Base-by-base conservation (phyloP, 176 grass and related monocot genomes). In the Carex kokanica region DNA sequence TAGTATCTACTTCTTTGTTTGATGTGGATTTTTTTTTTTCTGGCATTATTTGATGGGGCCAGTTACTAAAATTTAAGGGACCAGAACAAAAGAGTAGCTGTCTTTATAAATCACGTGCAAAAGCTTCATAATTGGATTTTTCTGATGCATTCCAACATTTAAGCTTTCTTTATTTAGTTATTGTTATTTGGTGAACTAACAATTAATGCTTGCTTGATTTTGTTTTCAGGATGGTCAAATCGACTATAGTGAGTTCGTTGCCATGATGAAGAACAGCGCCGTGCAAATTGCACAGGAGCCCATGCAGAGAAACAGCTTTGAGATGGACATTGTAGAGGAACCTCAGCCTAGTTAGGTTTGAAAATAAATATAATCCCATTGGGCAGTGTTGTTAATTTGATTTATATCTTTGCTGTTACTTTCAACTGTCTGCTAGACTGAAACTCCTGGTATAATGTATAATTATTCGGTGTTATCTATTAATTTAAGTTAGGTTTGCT, bases 151-250 rank as follows among this genome's bases (percentile, higher is more conserved):
- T 60, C 34, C 24, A 49, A 51, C 41, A 81, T 81, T 20, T 40
- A 21, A 63, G 79, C 4, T 47, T 51, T 64, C 11, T 62, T 82
- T 64, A 49, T 23, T 2, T 45, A 81, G 56, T 80, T 31, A 64
- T 66, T 64, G 60, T 82, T 65, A 14, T 41, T 53, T 10, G 23
- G 34, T 59, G 29, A 58, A 17, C 40, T 66, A 12, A 82, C 61
- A 82, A 17, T 67, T 41, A 15, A 67, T 64, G 17, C 53, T 61
- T 80, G 67, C 53, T 38, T 86, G 47, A 55, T 69, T 73, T 87
- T 40, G 23, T 79, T 81, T 80, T 86, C 92, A 98, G 95, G 95
- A 98, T 0, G 92, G 92, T 74, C 90, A 88, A 58, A 98, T 98
- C 71, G 92, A 98, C 83, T 98, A 91, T 8, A 73, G 74, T 0